These are phyloP conservation scores for Botrytis aclada DNA, from an alignment of 2,329 filamentous ascomycete genomes.

Conservation along the genomic window DNA sequence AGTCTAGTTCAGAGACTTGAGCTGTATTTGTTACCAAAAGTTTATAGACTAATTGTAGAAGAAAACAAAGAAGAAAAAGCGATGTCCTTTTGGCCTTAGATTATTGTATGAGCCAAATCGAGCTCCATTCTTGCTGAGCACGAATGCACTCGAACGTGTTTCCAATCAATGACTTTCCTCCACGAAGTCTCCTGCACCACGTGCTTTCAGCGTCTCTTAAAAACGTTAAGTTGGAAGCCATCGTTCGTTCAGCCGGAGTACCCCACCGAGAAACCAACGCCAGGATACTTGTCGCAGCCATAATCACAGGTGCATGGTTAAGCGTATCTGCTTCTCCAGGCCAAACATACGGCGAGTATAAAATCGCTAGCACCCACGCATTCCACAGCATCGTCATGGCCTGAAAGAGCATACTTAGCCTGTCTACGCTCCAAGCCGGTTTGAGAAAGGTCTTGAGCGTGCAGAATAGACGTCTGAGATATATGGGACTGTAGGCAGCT, in stretches of 20 bases:
- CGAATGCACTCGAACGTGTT: not conserved
- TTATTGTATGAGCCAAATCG: not conserved
- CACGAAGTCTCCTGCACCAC: not conserved
- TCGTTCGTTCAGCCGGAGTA: not conserved
- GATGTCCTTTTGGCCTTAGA: not conserved
- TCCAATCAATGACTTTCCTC: not conserved
- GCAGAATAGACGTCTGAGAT: slow-evolving; percentile 21
- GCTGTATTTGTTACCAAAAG: not conserved
- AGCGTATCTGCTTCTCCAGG: slow-evolving; percentile 13
- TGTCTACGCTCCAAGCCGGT: slow-evolving; percentile 19
- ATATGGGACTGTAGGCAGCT: slow-evolving; percentile 21
- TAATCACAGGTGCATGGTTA: slow-evolving; percentile 21
- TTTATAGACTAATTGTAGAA: not conserved
- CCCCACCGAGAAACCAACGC: slow-evolving; percentile 22
- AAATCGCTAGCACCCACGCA: slow-evolving; percentile 19
- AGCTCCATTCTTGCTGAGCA: not conserved
- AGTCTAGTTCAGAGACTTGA: not conserved
- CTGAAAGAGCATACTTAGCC: slow-evolving; percentile 16
- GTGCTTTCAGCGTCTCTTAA: not conserved
- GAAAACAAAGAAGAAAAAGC: not conserved
- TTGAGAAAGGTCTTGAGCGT: slow-evolving; percentile 19
- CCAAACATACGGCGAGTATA: slow-evolving; percentile 17
- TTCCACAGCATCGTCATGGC: slow-evolving; percentile 22
- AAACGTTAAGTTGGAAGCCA: slow-evolving; percentile 16
- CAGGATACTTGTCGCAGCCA: slow-evolving; percentile 21